Evolutionary conservation across 371 early-diverging fungal genomes (phyloP).

Genomic region (Lichtheimia ramosa): DNA sequence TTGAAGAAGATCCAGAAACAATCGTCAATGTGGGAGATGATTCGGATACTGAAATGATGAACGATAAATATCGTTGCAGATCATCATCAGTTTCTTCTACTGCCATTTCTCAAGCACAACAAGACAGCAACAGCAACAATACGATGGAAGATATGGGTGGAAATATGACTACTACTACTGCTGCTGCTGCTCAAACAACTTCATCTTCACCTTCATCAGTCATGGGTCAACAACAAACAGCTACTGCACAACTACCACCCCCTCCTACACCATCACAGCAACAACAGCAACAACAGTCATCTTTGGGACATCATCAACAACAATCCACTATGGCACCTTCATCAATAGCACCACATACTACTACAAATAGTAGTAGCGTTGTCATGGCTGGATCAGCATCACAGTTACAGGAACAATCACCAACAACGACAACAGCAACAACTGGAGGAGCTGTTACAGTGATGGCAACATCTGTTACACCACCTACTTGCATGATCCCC

Average conservation of each 20-base stretch:
- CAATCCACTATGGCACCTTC: background rate
- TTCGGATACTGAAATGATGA: conserved; percentile 28
- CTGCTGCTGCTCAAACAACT: background rate
- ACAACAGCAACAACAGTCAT: background rate
- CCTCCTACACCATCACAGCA: too few species aligned
- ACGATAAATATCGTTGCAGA: conserved; percentile 10
- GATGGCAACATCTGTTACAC: conserved; percentile 6
- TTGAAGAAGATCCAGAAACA: conserved; percentile 33
- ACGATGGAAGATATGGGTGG: background rate
- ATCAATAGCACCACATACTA: background rate
- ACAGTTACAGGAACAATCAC: background rate
- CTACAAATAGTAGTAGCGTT: background rate
- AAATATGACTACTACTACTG: background rate
- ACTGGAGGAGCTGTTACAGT: conserved; percentile 3
- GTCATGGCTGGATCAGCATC: background rate
- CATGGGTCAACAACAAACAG: background rate
- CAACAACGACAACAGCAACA: conserved; percentile 5
- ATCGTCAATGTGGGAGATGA: conserved; percentile 40
- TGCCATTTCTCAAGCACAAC: conserved; percentile 2
- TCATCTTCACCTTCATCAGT: background rate
- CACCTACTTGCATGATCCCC: background rate
- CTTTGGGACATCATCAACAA: background rate
- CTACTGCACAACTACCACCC: background rate
- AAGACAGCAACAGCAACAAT: conserved; percentile 4
- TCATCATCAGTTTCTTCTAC: conserved; percentile 21